Evolutionary conservation across 2,329 filamentous ascomycete species (phyloP).

Genomic region (Trichoderma pleuroti): DNA sequence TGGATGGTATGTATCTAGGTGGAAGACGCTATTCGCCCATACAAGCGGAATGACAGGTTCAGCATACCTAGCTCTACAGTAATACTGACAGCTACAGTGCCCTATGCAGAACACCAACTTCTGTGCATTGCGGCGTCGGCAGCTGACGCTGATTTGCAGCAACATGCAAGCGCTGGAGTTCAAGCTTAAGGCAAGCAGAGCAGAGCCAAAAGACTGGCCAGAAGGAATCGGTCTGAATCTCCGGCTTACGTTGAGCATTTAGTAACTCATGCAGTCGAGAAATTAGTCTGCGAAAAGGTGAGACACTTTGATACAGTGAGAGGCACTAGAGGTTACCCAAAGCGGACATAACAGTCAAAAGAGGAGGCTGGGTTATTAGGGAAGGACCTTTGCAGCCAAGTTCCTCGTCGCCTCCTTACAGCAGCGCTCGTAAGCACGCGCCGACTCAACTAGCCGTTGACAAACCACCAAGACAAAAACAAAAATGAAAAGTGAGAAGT

Average conservation of each 20-base stretch:
- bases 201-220: neutral
- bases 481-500: neutral
- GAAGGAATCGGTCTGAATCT: neutral
- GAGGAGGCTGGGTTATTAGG: conserved; percentile 5
- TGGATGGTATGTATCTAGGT: neutral
- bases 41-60: neutral
- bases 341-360: conserved; percentile 12
- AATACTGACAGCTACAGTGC: neutral
- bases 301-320: conserved; percentile 11
- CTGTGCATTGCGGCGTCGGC: neutral
- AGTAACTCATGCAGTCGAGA: conserved; percentile 4
- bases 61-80: neutral
- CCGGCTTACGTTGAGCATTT: neutral
- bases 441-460: neutral
- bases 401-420: neutral
- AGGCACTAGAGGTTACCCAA: conserved; percentile 3
- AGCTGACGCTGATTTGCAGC: neutral
- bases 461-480: neutral
- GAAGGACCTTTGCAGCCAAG: neutral
- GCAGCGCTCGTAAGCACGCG: neutral
- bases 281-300: conserved; percentile 13
- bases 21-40: neutral
- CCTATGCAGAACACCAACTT: neutral
- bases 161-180: neutral
- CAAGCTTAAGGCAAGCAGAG: neutral